Conservation (phyloP, 176 grass and related monocot genomes). For the Thinopyrum elongatum region DNA sequence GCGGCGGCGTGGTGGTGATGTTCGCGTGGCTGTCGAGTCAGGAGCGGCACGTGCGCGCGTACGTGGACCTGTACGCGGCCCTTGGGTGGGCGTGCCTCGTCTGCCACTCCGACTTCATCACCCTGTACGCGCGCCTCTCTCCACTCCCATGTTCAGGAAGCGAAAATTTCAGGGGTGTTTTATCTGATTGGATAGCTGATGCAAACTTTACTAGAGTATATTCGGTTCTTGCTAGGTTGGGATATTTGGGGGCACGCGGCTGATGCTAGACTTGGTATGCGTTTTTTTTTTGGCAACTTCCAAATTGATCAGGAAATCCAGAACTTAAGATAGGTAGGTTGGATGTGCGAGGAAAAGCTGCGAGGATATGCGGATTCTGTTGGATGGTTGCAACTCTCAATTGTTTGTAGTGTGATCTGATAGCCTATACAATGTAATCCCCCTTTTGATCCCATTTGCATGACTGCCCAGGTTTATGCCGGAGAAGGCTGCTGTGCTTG, state of each 20-base stretch:
- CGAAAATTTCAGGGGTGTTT: neutral
- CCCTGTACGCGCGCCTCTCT: slow-evolving; percentile 40
- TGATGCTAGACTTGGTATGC: no score
- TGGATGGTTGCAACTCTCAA: neutral
- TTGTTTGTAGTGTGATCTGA: neutral
- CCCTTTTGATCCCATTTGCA: neutral
- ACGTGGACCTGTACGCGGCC: slow-evolving; percentile 71
- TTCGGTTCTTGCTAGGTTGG: neutral
- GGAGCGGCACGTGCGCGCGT: slow-evolving; percentile 70
- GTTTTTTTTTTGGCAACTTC: neutral
- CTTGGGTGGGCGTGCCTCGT: slow-evolving; percentile 77
- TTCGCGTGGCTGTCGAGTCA: slow-evolving; percentile 94
- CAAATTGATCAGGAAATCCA: neutral
- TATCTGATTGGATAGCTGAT: neutral
- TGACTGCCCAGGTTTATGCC: slow-evolving; percentile 72
- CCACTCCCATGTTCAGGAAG: neutral
- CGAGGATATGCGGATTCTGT: neutral
- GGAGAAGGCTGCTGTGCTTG: slow-evolving; percentile 70
- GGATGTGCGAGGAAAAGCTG: neutral
- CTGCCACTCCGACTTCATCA: slow-evolving; percentile 87
- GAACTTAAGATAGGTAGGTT: neutral
- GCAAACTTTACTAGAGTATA: neutral
- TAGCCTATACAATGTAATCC: neutral
- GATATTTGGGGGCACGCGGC: no score
- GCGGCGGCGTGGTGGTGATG: slow-evolving; percentile 83